phyloP scores from a whole-genome alignment of 2,329 filamentous ascomycete species.

The Talaromyces sp. region DNA sequence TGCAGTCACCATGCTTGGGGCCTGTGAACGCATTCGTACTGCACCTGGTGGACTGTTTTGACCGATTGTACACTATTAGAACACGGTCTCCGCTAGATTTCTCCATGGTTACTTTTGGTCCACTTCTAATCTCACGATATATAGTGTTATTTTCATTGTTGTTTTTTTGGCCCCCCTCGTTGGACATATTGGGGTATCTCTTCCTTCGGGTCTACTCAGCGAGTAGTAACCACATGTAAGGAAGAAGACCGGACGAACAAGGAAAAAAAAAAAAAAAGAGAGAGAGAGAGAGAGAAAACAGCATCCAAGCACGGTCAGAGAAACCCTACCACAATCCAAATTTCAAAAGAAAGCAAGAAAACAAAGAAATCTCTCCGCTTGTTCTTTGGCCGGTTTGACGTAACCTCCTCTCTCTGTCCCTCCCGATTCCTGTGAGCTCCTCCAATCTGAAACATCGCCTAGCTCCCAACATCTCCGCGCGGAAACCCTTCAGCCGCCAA shows the following conservation, averaged over 20 bases:
- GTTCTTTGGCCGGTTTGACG: constrained; percentile 11
- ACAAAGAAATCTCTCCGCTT: neutral
- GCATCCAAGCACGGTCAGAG: neutral
- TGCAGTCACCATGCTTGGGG: no score
- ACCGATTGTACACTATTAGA: no score
- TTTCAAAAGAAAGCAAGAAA: neutral
- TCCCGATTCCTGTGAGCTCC: constrained; percentile 19
- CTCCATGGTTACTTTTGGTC: no score
- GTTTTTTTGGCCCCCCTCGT: neutral
- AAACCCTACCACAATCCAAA: neutral
- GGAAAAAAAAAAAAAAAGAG: neutral
- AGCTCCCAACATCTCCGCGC: constrained; percentile 24
- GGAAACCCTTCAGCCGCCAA: constrained; percentile 24
- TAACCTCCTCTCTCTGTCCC: constrained; percentile 17
- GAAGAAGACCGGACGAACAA: neutral
- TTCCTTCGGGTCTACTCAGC: neutral
- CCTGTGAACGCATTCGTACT: no score
- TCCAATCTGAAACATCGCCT: constrained; percentile 29
- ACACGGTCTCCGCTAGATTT: no score
- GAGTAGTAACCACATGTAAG: neutral
- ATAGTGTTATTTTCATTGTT: neutral
- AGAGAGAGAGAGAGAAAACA: neutral
- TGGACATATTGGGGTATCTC: neutral
- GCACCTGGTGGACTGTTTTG: no score
- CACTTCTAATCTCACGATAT: no score